These are phyloP conservation scores for Phlebiopsis flavidoalba DNA, from an alignment of 768 basidiomycete species.

Conservation along the genomic window DNA sequence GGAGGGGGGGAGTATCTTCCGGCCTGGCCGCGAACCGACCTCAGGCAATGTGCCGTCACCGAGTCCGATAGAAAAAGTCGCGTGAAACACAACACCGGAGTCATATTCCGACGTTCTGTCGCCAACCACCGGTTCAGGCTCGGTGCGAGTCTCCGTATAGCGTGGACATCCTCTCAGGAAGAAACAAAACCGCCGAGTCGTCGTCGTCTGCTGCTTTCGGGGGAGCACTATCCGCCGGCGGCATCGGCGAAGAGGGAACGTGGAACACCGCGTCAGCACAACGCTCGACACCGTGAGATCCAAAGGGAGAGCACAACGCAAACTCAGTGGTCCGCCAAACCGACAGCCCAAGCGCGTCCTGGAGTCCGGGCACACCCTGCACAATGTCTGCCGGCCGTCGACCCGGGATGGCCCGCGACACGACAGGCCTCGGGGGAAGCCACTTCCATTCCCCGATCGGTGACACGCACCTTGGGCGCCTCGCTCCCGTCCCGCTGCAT, in stretches of 20 bases:
- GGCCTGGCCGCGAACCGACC: conserved; percentile 43
- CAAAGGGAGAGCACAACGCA: conserved; percentile 6
- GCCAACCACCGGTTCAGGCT: conserved; percentile 85
- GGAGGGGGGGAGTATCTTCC: conserved; percentile 84
- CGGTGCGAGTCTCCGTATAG: conserved; percentile 96
- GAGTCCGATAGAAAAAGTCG: background rate
- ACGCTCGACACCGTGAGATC: background rate
- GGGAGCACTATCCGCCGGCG: conserved; percentile 34
- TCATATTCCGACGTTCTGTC: conserved; percentile 74
- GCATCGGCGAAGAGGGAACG: background rate
- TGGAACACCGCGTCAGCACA: background rate
- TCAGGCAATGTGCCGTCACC: background rate
- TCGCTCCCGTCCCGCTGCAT: conserved; percentile 23
- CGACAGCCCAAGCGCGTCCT: conserved; percentile 22
- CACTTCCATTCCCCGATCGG: conserved; percentile 95
- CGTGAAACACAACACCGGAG: conserved; percentile 3
- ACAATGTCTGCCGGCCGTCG: conserved; percentile 70
- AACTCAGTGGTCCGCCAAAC: conserved; percentile 32
- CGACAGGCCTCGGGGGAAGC: conserved; percentile 74
- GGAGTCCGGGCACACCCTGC: conserved; percentile 35
- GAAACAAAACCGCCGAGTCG: conserved; percentile 90
- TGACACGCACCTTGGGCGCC: conserved; percentile 62
- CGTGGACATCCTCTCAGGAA: conserved; percentile 96
- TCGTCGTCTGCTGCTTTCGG: conserved; percentile 61
- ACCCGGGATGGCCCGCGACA: conserved; percentile 71